phyloP scores from a whole-genome alignment of 768 basidiomycete species.

The Neoboletus subvelutipes region DNA sequence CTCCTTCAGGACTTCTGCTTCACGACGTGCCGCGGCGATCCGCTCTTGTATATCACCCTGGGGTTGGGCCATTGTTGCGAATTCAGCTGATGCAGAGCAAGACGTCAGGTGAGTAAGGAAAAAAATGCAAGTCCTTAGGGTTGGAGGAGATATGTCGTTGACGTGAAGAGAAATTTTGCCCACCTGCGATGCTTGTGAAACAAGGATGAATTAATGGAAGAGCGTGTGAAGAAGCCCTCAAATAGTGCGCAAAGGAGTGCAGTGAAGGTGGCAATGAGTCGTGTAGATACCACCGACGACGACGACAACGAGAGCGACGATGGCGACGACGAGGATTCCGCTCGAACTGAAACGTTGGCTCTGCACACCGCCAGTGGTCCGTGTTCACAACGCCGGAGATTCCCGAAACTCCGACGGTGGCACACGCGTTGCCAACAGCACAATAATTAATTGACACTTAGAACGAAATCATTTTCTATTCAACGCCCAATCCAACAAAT shows the following conservation, averaged over 20 bases:
- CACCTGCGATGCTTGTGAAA: conserved; percentile 31
- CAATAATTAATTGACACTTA: not conserved
- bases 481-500: not conserved
- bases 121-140: not conserved
- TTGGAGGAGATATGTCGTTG: conserved; percentile 7
- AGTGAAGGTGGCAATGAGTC: conserved; percentile 8
- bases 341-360: conserved; percentile 20
- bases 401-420: conserved; percentile 35
- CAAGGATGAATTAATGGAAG: conserved; percentile 25
- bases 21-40: conserved; percentile 94
- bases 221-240: conserved; percentile 28
- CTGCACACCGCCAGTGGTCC: conserved; percentile 6
- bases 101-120: not conserved
- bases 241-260: conserved; percentile 16
- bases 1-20: conserved; percentile 97
- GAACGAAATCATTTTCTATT: not conserved
- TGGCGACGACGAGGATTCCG: conserved; percentile 8
- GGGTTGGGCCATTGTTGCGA: conserved; percentile 64
- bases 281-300: conserved; percentile 11
- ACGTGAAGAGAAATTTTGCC: conserved; percentile 26
- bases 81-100: conserved; percentile 4
- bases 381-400: conserved; percentile 21
- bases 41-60: conserved; percentile 86
- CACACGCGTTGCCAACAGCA: not conserved
- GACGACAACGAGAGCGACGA: conserved; percentile 4